Percentiles rank a stretch among this genome's conserved stretches.
phyloP scores from a whole-genome alignment of 2,329 filamentous ascomycete species.

The Akanthomyces muscarius region DNA sequence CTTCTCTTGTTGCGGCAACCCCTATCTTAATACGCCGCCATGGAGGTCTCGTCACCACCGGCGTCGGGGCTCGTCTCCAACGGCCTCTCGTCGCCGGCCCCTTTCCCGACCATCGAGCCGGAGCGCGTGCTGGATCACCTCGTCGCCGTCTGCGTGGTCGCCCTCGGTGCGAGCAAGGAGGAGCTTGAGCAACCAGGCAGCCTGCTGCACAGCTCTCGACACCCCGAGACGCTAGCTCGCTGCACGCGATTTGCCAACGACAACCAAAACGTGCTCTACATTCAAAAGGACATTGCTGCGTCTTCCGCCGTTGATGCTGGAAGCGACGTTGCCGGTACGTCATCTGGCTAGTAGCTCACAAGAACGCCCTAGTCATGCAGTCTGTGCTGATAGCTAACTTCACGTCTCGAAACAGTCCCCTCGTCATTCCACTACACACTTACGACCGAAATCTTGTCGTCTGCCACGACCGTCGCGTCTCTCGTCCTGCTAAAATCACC shows the following conservation, averaged over 20 bases:
- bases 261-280: constrained; percentile 81
- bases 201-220: constrained; percentile 68
- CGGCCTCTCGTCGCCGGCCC: constrained; percentile 39
- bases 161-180: constrained; percentile 67
- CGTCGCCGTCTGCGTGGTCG: constrained; percentile 64
- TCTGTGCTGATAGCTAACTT: not conserved
- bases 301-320: constrained; percentile 50
- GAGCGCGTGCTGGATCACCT: constrained; percentile 68
- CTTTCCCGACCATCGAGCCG: constrained; percentile 61
- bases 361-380: not conserved
- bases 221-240: constrained; percentile 77
- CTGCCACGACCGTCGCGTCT: constrained; percentile 75
- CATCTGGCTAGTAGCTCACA: not conserved
- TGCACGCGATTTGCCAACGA: constrained; percentile 89
- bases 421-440: constrained; percentile 70
- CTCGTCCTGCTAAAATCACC: constrained; percentile 88
- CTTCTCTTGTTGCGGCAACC: constrained; percentile 1
- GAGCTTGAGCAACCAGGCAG: constrained; percentile 81
- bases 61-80: constrained; percentile 42
- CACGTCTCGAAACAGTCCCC: constrained; percentile 31
- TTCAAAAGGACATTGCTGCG: constrained; percentile 73
- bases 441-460: constrained; percentile 75
- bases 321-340: constrained; percentile 42
- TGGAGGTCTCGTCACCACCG: constrained; percentile 51
- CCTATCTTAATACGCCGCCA: constrained; percentile 29